Evolutionary conservation across 306 rosid species (phyloP), one percentile per base, ranked within the genome.

Genomic region (Datisca glomerata): DNA sequence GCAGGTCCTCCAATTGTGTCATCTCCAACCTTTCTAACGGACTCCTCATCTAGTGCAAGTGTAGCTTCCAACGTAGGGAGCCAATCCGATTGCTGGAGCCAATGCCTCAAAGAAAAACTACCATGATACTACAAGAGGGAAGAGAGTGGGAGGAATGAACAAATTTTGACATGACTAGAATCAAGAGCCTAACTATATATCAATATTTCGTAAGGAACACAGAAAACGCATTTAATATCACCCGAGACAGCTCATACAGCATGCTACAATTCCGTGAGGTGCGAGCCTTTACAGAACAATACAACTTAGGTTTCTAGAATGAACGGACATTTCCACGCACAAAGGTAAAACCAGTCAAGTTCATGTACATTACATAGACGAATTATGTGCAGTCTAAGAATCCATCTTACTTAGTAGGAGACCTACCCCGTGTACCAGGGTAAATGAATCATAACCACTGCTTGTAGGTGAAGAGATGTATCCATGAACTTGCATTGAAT

Each of bases 61-160:
- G 95, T 83, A 61, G 91, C 97, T 67, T 89, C 97, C 53, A 89
- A 69, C 45, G 93, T 89, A 57, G 94, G 97, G 56, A 89, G 95
- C 97, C 97, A 89, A 67, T 89, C 95, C 36, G 95, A 74, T 48
- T 67, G 94, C 62, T 65, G 93, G 51, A 89, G 95, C 97, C 97
- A 89, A 45, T 89, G 97, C 52, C 91, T 74, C 65, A 83, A 70
- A 67, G 97, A 89, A 73, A 89, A 89, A 70, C 97, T 89, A 45
- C 89, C 95, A 57, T 89, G 97, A 64, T 89, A 85, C 97, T 89
- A 74, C 75, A 60, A 47, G 6, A 35, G 23, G 21, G 6, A 47
- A 59, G 19, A 48, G 25, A 37, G 16, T 15, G 23, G 23, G 39
- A 2, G 36, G 33, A 28, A 6, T 6, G n/a, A 14, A 31, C 36